phyloP scores from a whole-genome alignment of 257 asterid genomes.

The Solanum sejunctum region DNA sequence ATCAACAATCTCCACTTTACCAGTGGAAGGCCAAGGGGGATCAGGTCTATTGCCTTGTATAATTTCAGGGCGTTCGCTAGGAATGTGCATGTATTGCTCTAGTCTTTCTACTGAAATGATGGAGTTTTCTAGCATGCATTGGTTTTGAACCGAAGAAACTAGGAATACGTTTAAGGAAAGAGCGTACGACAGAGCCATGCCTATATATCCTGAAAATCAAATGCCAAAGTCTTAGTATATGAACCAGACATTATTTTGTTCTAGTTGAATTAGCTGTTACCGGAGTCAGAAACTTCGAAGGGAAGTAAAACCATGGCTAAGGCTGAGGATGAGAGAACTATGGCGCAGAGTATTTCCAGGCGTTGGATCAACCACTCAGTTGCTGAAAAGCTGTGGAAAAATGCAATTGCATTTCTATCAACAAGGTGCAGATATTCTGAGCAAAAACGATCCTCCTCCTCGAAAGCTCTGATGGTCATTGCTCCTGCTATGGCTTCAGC shows the following conservation, averaged over 20 bases:
- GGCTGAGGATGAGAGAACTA: conserved; percentile 25
- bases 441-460: conserved; percentile 23
- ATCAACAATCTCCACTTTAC: conserved; percentile 15
- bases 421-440: conserved; percentile 9
- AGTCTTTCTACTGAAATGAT: conserved; percentile 25
- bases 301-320: conserved; percentile 18
- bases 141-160: conserved; percentile 3
- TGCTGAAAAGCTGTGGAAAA: conserved; percentile 23
- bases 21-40: conserved; percentile 13
- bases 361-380: conserved; percentile 31
- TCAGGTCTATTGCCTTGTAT: conserved; percentile 9
- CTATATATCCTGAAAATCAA: conserved; percentile 19
- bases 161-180: conserved; percentile 20
- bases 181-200: conserved; percentile 30
- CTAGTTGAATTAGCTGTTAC: background rate
- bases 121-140: conserved; percentile 21
- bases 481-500: conserved; percentile 31
- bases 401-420: conserved; percentile 14
- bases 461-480: conserved; percentile 24
- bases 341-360: conserved; percentile 16
- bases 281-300: conserved; percentile 15
- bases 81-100: conserved; percentile 19
- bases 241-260: background rate
- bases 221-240: background rate
- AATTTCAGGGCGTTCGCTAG: conserved; percentile 20